Conservation (phyloP, 2,329 filamentous ascomycete species). For the Colletotrichum gloeosporioides region DNA sequence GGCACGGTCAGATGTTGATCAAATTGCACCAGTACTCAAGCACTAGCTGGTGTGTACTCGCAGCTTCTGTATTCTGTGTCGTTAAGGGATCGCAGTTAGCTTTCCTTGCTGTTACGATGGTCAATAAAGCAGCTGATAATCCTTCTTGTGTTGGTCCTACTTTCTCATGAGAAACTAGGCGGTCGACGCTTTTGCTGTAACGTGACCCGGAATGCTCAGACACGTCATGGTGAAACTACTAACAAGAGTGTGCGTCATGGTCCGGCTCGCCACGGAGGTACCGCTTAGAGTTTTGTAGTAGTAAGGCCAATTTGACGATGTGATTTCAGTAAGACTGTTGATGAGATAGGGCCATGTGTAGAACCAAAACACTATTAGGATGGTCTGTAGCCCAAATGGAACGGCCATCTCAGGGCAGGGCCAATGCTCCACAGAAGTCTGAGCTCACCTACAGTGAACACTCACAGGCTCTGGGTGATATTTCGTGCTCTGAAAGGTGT, state of each 20-base stretch:
- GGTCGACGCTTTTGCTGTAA: not conserved
- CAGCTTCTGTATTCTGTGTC: not conserved
- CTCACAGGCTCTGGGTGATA: not conserved
- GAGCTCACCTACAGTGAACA: not conserved
- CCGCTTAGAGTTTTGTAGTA: not conserved
- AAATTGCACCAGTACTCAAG: not conserved
- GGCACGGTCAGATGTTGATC: not conserved
- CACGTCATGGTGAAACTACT: not conserved
- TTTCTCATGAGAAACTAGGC: not conserved
- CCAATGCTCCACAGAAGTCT: not conserved
- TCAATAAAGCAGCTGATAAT: not conserved
- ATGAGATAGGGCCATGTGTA: not conserved
- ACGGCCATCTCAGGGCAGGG: not conserved
- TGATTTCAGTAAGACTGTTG: not conserved
- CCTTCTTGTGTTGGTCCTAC: not conserved
- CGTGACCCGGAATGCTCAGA: not conserved
- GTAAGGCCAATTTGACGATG: not conserved
- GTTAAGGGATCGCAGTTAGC: not conserved
- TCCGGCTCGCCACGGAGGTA: not conserved
- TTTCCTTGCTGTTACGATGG: not conserved
- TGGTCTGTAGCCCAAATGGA: not conserved
- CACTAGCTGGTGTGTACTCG: not conserved
- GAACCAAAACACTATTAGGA: not conserved
- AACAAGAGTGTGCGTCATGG: not conserved
- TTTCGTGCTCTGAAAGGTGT: not conserved